These are phyloP conservation scores for Prunus persica DNA, from an alignment of 306 rosid species.

Conservation along the genomic window DNA sequence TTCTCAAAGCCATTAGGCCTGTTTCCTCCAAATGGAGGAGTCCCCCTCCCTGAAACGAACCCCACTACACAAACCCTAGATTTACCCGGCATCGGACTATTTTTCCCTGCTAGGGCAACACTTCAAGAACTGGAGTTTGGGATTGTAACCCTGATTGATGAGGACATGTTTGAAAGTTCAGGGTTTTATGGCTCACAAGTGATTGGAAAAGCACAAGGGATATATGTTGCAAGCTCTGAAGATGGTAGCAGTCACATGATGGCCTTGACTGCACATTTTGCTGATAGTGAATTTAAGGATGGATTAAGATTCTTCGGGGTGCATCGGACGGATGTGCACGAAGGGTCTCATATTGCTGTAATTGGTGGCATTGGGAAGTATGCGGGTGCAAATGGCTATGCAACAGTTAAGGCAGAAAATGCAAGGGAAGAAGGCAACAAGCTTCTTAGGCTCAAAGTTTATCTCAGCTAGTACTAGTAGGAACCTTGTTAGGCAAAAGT, in stretches of 20 bases:
- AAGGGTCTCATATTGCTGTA: slow-evolving; percentile 73
- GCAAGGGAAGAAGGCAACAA: slow-evolving; percentile 30
- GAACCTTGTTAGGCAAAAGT: background rate
- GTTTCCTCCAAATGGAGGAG: slow-evolving; percentile 47
- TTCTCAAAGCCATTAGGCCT: slow-evolving; percentile 54
- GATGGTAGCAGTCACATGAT: slow-evolving; percentile 66
- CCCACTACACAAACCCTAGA: slow-evolving; percentile 47
- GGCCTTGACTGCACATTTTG: slow-evolving; percentile 49
- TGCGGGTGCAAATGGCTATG: slow-evolving; percentile 77
- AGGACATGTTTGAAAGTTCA: slow-evolving; percentile 38
- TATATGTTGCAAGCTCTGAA: slow-evolving; percentile 56
- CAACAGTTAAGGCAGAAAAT: slow-evolving; percentile 43
- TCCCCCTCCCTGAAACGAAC: slow-evolving; percentile 46
- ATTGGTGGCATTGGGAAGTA: slow-evolving; percentile 85
- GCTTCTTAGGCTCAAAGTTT: slow-evolving; percentile 60
- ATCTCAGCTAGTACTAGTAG: slow-evolving; percentile 40
- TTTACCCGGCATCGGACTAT: slow-evolving; percentile 47
- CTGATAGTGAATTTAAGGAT: slow-evolving; percentile 27
- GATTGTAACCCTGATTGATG: slow-evolving; percentile 45
- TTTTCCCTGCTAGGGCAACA: slow-evolving; percentile 52
- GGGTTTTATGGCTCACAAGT: slow-evolving; percentile 14
- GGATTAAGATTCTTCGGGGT: slow-evolving; percentile 69
- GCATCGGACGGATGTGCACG: slow-evolving; percentile 41
- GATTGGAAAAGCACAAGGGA: slow-evolving; percentile 66
- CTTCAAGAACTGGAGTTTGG: slow-evolving; percentile 65